Percentiles rank a stretch among this genome's conserved stretches.
These are phyloP conservation scores for Mikania micrantha DNA, from an alignment of 129 eudicot genomes.

Conservation along the genomic window DNA sequence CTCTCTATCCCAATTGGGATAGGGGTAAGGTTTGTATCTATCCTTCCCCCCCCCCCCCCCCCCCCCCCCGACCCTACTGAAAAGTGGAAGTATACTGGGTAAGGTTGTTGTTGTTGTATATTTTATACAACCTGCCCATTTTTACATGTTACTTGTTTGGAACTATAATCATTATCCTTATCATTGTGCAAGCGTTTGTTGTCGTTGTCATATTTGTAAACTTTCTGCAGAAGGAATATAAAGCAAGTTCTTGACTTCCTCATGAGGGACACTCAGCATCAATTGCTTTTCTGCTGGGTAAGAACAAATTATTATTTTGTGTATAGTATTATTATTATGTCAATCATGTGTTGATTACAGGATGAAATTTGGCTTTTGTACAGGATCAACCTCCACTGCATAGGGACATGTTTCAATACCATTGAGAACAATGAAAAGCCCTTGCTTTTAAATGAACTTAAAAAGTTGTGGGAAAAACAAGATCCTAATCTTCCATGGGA, in stretches of 20 bases:
- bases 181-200: conserved; percentile 6
- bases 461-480: conserved; percentile 63
- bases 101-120: too few species aligned
- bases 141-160: not conserved
- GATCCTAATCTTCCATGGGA: conserved; percentile 69
- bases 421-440: conserved; percentile 60
- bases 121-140: not conserved
- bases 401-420: conserved; percentile 45
- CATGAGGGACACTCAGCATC: conserved; percentile 33
- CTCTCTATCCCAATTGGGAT: too few species aligned
- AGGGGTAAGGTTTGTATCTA: too few species aligned
- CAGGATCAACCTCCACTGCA: conserved; percentile 88
- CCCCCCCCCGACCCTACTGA: too few species aligned
- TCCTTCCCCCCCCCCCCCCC: too few species aligned
- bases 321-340: not conserved
- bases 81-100: too few species aligned
- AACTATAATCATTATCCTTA: not conserved
- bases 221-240: conserved; percentile 62
- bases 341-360: not conserved
- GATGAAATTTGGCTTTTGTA: conserved; percentile 18
- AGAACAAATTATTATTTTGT: conserved; percentile 14
- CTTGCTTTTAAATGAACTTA: conserved; percentile 64
- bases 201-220: conserved; percentile 11
- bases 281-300: conserved; percentile 82
- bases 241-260: conserved; percentile 58